These are phyloP conservation scores for Cutaneotrichosporon arboriforme DNA, from an alignment of 1,284 basidiomycete species.

Conservation along the genomic window DNA sequence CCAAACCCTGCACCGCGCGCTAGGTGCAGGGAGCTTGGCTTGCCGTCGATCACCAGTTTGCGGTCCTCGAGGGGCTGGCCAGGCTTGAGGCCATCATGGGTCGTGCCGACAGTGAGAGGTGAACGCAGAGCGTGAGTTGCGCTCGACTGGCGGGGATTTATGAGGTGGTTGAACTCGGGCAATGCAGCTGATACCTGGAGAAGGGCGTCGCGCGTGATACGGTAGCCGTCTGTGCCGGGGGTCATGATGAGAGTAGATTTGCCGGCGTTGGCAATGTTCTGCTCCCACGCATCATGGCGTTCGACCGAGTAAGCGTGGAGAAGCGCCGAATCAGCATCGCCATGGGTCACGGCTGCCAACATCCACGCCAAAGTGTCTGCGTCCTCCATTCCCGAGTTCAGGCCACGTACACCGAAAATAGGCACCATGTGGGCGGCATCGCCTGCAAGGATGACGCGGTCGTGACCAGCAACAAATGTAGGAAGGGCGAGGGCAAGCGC, in stretches of 20 bases:
- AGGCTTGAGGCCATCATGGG: slow-evolving; percentile 3
- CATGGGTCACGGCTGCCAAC: slow-evolving; percentile 11
- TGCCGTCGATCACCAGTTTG: slow-evolving; percentile 5
- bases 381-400: slow-evolving; percentile 21
- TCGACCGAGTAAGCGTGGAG: slow-evolving; percentile 16
- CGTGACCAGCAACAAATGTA: slow-evolving; percentile 7
- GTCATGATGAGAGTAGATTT: slow-evolving; percentile 21
- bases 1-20: slow-evolving; percentile 15
- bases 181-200: slow-evolving; percentile 13
- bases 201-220: slow-evolving; percentile 16
- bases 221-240: slow-evolving; percentile 16
- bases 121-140: slow-evolving; percentile 17
- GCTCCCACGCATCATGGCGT: slow-evolving; percentile 20
- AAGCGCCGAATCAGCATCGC: slow-evolving; percentile 11
- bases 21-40: slow-evolving; percentile 3
- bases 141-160: slow-evolving; percentile 19
- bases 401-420: slow-evolving; percentile 20
- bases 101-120: slow-evolving; percentile 6
- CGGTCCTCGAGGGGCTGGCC: slow-evolving; percentile 19
- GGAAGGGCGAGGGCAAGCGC: slow-evolving; percentile 16
- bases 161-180: slow-evolving; percentile 20
- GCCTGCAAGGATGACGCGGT: slow-evolving; percentile 16
- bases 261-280: slow-evolving; percentile 17
- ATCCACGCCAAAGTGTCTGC: slow-evolving; percentile 20
- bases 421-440: slow-evolving; percentile 21